Evolutionary conservation across 345 rosid genomes (phyloP).

Genomic region (Turritis glabra): DNA sequence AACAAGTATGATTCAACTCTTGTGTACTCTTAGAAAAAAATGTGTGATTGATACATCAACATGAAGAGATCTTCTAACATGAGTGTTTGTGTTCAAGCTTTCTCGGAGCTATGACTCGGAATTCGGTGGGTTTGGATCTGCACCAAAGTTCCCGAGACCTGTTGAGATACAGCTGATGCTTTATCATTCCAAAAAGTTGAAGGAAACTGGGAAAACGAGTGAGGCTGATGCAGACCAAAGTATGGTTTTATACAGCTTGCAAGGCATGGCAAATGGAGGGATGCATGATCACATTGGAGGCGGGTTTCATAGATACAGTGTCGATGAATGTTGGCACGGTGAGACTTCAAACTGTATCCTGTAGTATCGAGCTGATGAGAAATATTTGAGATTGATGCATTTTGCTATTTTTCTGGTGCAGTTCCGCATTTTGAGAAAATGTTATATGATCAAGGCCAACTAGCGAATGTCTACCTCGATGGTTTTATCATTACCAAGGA

Average conservation of each 20-base stretch:
- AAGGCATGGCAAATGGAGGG: slow-evolving; percentile 93
- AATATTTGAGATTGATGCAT: too few species aligned
- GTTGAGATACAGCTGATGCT: slow-evolving; percentile 95
- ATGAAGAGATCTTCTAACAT: slow-evolving; percentile 5
- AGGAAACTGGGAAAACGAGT: slow-evolving; percentile 51
- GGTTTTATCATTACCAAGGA: slow-evolving; percentile 71
- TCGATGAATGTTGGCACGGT: slow-evolving; percentile 98
- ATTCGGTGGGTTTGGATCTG: slow-evolving; percentile 91
- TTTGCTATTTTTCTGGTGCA: slow-evolving; percentile 38
- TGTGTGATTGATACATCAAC: neutral
- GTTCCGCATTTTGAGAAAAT: slow-evolving; percentile 99
- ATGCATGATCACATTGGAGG: slow-evolving; percentile 97
- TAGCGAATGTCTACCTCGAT: slow-evolving; percentile 76
- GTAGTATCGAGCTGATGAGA: neutral
- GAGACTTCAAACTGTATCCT: slow-evolving; percentile 33
- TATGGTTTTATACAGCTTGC: slow-evolving; percentile 80
- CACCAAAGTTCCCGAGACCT: slow-evolving; percentile 96
- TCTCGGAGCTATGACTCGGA: slow-evolving; percentile 67
- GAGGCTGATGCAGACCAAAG: slow-evolving; percentile 49
- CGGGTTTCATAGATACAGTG: slow-evolving; percentile 95
- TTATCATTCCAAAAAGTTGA: slow-evolving; percentile 65
- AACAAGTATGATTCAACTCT: slow-evolving; percentile 57
- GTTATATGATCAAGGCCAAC: slow-evolving; percentile 93
- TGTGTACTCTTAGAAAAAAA: neutral
- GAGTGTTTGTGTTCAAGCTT: slow-evolving; percentile 54